These are phyloP conservation scores for Nepenthes gracilis DNA, from an alignment of 148 eudicot species.

Conservation along the genomic window DNA sequence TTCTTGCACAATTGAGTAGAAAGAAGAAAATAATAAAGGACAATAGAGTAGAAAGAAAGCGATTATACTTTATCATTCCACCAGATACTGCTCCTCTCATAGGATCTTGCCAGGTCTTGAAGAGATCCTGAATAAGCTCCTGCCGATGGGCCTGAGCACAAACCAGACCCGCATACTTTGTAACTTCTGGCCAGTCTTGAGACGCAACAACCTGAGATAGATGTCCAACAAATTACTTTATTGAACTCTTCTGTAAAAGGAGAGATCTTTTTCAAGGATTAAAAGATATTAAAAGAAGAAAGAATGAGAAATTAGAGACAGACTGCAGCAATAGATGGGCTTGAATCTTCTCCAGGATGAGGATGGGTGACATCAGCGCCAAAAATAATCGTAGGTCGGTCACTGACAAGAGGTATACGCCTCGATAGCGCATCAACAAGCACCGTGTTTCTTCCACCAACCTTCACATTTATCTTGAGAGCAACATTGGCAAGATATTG, in stretches of 20 bases:
- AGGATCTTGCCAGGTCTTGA: constrained; percentile 63
- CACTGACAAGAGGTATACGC: constrained; percentile 28
- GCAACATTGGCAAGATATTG: constrained; percentile 34
- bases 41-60: no score
- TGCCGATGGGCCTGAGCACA: constrained; percentile 76
- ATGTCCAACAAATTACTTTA: no score
- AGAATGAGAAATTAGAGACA: neutral
- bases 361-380: constrained; percentile 48
- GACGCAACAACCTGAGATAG: constrained; percentile 66
- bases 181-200: constrained; percentile 82
- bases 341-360: constrained; percentile 32
- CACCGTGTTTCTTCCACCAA: constrained; percentile 34
- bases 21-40: no score
- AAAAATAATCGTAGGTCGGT: constrained; percentile 29
- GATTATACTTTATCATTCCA: constrained; percentile 60
- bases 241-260: no score
- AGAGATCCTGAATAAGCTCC: constrained; percentile 72
- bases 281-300: no score
- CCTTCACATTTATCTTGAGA: constrained; percentile 35
- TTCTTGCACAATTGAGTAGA: no score
- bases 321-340: constrained; percentile 43
- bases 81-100: constrained; percentile 43
- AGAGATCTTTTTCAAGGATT: no score
- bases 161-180: constrained; percentile 69
- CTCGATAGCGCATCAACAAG: constrained; percentile 26